Conservation (phyloP, 495 filamentous ascomycete genomes). For the Aspergillus panamensis region DNA sequence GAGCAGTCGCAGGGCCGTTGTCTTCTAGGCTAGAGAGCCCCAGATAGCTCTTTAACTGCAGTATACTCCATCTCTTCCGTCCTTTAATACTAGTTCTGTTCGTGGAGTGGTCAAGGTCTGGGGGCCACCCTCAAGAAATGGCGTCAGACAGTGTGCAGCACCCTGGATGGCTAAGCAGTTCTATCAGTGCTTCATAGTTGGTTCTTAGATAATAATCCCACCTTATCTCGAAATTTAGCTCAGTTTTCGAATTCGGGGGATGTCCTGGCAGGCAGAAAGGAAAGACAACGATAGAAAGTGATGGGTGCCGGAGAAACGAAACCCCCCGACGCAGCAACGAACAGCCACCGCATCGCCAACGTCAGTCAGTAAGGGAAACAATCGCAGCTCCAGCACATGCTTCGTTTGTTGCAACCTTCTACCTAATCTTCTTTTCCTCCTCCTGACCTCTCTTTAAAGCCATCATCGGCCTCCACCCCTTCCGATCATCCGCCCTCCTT, state of each 20-base stretch:
- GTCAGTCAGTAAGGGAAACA: background rate
- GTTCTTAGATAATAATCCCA: too few species aligned
- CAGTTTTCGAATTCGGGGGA: background rate
- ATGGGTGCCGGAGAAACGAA: background rate
- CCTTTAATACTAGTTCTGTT: too few species aligned
- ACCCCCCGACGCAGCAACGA: background rate
- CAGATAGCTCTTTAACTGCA: too few species aligned
- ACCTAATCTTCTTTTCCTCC: background rate
- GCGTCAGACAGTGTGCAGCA: too few species aligned
- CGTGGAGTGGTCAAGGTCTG: too few species aligned
- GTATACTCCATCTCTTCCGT: too few species aligned
- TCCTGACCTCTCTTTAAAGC: background rate
- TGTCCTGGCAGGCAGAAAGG: background rate
- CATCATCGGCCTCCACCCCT: background rate
- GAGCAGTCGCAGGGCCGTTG: too few species aligned
- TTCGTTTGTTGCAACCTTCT: background rate
- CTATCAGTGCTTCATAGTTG: too few species aligned
- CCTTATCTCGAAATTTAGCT: too few species aligned
- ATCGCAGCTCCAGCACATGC: background rate
- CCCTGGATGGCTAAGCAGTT: too few species aligned
- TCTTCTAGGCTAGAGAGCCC: too few species aligned
- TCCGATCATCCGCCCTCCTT: conserved; percentile 6
- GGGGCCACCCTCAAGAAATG: too few species aligned
- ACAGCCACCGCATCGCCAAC: conserved; percentile 1
- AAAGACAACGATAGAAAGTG: background rate